These are phyloP conservation scores for Aspergillus nidulans DNA, from an alignment of 495 filamentous ascomycete genomes.

Conservation along the genomic window DNA sequence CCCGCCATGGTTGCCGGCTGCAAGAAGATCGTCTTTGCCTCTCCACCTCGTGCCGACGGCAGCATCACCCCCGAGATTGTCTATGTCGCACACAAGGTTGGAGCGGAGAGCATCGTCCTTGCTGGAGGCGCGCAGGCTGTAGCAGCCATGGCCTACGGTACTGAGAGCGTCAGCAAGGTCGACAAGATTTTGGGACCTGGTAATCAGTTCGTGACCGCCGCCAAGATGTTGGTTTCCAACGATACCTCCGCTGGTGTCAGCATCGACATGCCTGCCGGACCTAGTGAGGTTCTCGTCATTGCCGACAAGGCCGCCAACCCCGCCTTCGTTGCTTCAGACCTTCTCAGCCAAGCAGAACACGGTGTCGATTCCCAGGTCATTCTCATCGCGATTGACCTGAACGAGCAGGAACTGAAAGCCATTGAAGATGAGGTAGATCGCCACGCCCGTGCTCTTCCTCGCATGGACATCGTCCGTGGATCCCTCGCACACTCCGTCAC, in stretches of 20 bases:
- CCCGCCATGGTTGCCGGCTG: constrained; percentile 98
- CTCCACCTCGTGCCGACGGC: constrained; percentile 84
- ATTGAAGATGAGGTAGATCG: constrained; percentile 88
- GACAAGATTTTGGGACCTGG: constrained; percentile 98
- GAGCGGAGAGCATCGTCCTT: constrained; percentile 89
- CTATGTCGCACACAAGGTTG: constrained; percentile 95
- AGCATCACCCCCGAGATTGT: constrained; percentile 94
- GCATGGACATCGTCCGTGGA: constrained; percentile 90
- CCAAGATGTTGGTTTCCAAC: constrained; percentile 96
- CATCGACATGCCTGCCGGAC: constrained; percentile 98
- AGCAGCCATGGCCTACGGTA: constrained; percentile 66
- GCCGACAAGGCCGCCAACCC: constrained; percentile 90
- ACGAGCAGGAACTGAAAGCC: constrained; percentile 62
- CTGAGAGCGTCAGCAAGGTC: constrained; percentile 78
- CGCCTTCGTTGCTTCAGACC: constrained; percentile 90
- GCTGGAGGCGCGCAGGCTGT: constrained; percentile 97
- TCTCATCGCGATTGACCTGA: constrained; percentile 78
- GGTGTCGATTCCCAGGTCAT: constrained; percentile 94
- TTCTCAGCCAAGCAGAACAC: constrained; percentile 94
- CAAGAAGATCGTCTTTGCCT: constrained; percentile 87
- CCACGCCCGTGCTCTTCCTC: constrained; percentile 83
- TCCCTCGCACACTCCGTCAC: constrained; percentile 89
- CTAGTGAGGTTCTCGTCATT: constrained; percentile 92
- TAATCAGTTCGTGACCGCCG: constrained; percentile 97
- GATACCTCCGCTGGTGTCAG: constrained; percentile 91